Conservation (phyloP, 2,329 filamentous ascomycete genomes). For the Pezicula carpinea region DNA sequence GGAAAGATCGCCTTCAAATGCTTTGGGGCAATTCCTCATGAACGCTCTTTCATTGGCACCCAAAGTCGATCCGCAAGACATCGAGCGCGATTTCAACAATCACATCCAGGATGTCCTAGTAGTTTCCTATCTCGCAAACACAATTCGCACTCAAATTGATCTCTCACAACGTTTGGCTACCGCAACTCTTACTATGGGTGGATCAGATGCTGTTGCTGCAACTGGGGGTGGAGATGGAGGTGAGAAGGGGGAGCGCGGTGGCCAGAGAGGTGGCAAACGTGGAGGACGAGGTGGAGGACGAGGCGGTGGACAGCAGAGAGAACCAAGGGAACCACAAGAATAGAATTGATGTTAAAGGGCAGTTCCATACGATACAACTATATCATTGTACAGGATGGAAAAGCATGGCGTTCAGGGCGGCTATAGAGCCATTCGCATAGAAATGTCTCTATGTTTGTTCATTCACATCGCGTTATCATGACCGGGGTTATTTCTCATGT, state of each 20-base stretch:
- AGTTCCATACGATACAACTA: slow-evolving; percentile 21
- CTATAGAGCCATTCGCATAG: slow-evolving; percentile 29
- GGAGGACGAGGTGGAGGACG: slow-evolving; percentile 46
- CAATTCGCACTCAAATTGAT: slow-evolving; percentile 97
- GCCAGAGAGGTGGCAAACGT: slow-evolving; percentile 41
- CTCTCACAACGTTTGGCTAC: slow-evolving; percentile 91
- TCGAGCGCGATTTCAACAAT: slow-evolving; percentile 99
- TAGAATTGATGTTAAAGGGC: slow-evolving; percentile 28
- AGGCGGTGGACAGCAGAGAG: slow-evolving; percentile 40
- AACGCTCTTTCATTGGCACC: slow-evolving; percentile 89
- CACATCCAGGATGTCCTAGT: slow-evolving; percentile 98
- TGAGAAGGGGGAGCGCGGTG: slow-evolving; percentile 41
- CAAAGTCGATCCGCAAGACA: slow-evolving; percentile 85
- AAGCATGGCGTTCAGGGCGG: slow-evolving; percentile 45
- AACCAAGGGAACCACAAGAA: slow-evolving; percentile 47
- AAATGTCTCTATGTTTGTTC: slow-evolving; percentile 17
- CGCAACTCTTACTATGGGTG: slow-evolving; percentile 58
- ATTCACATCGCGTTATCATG: slow-evolving; percentile 3
- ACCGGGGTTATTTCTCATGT: slow-evolving; percentile 11
- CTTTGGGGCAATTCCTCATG: slow-evolving; percentile 91
- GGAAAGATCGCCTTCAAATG: slow-evolving; percentile 82
- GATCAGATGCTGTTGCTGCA: slow-evolving; percentile 35
- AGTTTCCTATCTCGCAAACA: slow-evolving; percentile 97
- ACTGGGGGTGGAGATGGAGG: slow-evolving; percentile 39
- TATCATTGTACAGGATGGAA: slow-evolving; percentile 30